Evolutionary conservation across 202 grass and related monocot species (phyloP).

Genomic region (Cymbopogon flexuosus): DNA sequence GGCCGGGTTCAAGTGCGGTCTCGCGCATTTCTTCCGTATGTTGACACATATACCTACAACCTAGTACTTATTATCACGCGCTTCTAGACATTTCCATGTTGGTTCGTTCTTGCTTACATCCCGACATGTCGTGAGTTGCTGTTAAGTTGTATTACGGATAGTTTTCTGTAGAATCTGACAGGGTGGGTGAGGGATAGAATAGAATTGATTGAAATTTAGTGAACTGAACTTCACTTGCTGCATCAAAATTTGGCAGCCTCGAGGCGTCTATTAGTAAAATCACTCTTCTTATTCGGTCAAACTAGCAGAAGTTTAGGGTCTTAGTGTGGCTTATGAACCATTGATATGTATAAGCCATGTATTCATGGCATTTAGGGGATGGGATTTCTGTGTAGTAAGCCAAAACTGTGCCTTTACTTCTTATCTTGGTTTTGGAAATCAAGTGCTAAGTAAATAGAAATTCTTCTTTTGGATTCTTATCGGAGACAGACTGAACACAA

Average conservation of each 20-base stretch:
- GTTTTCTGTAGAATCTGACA: background rate
- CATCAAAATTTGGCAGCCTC: background rate
- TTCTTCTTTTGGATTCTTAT: background rate
- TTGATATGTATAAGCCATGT: background rate
- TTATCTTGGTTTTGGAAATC: background rate
- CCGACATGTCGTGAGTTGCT: background rate
- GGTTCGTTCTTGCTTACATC: background rate
- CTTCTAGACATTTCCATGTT: background rate
- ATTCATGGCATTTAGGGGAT: background rate
- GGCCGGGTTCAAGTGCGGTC: slow-evolving; percentile 76
- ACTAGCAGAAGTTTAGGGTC: background rate
- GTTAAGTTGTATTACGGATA: background rate
- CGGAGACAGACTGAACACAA: background rate
- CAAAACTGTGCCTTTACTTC: background rate
- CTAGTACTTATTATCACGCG: background rate
- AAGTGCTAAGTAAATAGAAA: background rate
- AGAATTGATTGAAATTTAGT: background rate
- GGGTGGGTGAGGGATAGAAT: background rate
- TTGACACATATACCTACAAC: background rate
- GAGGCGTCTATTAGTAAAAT: background rate
- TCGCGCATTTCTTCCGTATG: slow-evolving; percentile 91
- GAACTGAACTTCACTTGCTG: background rate
- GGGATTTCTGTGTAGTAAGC: background rate
- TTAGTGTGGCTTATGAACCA: background rate
- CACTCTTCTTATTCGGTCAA: background rate